These are phyloP conservation scores for Trichosporon sp. DNA, from an alignment of 1,284 basidiomycete genomes.

Conservation along the genomic window DNA sequence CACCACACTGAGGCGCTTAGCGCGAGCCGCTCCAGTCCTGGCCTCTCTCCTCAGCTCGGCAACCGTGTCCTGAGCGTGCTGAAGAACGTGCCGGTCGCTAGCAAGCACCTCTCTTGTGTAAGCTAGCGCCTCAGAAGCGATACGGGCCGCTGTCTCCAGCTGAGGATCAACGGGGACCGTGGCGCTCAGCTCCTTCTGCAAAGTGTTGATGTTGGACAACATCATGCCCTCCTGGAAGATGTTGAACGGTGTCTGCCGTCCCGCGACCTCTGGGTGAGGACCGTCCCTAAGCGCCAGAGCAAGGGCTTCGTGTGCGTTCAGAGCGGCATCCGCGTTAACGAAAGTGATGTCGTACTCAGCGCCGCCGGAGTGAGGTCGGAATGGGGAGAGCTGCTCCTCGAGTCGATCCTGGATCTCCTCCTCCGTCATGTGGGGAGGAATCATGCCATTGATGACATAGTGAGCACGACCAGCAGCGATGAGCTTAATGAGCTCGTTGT, in stretches of 20 bases:
- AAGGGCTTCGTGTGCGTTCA: conserved; percentile 33
- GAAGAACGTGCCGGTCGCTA: conserved; percentile 21
- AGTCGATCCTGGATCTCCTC: conserved; percentile 16
- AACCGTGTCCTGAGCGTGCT: conserved; percentile 19
- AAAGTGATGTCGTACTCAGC: conserved; percentile 21
- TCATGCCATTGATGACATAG: conserved; percentile 35
- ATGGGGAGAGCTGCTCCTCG: conserved; percentile 19
- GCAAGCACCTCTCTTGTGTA: conserved; percentile 27
- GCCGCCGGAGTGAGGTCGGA: not conserved
- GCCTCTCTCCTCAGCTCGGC: conserved; percentile 18
- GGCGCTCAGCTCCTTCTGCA: conserved; percentile 22
- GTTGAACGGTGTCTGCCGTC: conserved; percentile 24
- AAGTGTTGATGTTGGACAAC: conserved; percentile 31
- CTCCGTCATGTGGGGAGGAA: conserved; percentile 24
- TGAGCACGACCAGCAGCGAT: conserved; percentile 16
- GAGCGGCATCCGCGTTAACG: conserved; percentile 30
- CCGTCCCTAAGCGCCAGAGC: conserved; percentile 17
- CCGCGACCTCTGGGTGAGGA: conserved; percentile 1
- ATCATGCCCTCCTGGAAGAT: conserved; percentile 38
- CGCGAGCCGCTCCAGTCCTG: conserved; percentile 23
- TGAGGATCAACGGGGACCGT: conserved; percentile 14
- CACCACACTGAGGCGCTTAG: conserved; percentile 30
- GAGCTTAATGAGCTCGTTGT: not conserved
- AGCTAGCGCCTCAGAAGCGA: conserved; percentile 19
- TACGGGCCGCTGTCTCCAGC: conserved; percentile 21